Base-by-base conservation (phyloP, 352 stramenopile genomes). In the Phytophthora megakarya region DNA sequence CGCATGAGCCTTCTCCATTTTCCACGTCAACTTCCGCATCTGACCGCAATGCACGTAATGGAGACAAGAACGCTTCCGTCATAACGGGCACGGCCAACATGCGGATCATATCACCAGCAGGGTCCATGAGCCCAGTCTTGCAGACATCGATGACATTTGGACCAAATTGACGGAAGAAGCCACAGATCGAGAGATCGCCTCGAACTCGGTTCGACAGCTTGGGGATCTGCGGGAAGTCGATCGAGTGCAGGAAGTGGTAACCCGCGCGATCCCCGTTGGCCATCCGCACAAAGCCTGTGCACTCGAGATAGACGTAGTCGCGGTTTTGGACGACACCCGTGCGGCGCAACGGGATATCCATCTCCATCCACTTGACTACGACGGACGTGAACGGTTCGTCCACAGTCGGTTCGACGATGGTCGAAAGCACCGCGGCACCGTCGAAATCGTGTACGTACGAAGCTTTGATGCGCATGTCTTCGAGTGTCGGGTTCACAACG, bases 1-100 rank as follows among this genome's bases (percentile, higher is more conserved):
- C 1, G 59, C 47, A 25, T 76, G 69, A 0, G 64, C 45, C 16
- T 70, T 73, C 67, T 78, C 60, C 75, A 88, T 72, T 19, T 78
- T 73, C 81, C 81, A 90, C 55, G 74, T 76, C 28, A 90, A 57
- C 51, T 90, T 90, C 8, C 84, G 80, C 78, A 88, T 88, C 57
- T 87, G 78, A 21, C 70, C 77, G 56, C 78, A 90, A 47, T 81
- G 61, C 13, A 78, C 70, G 65, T 26, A 72, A 33, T 3, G 66
- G 48, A 38, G 77, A 80, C 21, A 85, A 33, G 40, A 89, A 72
- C 1, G 59, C 61, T 18, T 81, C 65, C 22, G 72, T 70, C 50
- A 72, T 71, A 12, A 80, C 75, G 7, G 64, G 70, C n/a, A 78
- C 65, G 1, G 67, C 70, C 3, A 78, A 32, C 54, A 78, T 64